A percentile compares a stretch with the other conserved stretches of the same genome.
phyloP scores from a whole-genome alignment of 2,329 filamentous ascomycete species.

The Aspergillus fumigatus region DNA sequence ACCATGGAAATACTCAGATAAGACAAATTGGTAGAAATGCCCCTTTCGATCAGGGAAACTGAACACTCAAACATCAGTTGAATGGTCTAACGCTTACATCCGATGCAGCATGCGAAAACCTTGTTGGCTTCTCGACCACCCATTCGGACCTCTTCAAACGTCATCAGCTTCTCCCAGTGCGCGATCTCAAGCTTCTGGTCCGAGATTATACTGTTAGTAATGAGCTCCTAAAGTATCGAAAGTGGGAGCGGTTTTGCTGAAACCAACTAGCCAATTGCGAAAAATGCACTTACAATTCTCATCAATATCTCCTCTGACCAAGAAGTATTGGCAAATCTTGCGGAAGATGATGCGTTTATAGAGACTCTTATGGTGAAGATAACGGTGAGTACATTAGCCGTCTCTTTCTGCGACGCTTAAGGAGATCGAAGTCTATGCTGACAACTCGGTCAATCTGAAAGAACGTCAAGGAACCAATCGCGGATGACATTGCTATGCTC shows the following conservation, averaged over 20 bases:
- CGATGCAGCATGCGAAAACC: constrained; percentile 67
- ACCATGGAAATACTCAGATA: constrained; percentile 86
- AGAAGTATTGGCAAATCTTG: constrained; percentile 68
- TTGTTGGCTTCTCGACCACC: constrained; percentile 75
- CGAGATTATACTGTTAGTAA: constrained; percentile 71
- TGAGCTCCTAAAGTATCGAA: background rate
- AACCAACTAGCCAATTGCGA: constrained; percentile 68
- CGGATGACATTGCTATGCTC: constrained; percentile 83
- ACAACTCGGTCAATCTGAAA: constrained; percentile 12
- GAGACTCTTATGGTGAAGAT: constrained; percentile 68
- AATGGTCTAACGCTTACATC: background rate
- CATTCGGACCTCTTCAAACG: constrained; percentile 80
- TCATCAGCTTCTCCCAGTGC: constrained; percentile 71
- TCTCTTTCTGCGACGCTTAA: background rate
- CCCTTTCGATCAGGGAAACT: background rate
- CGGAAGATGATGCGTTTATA: constrained; percentile 75
- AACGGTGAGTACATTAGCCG: constrained; percentile 60
- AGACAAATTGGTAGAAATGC: constrained; percentile 61
- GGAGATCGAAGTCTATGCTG: constrained; percentile 1
- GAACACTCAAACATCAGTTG: background rate
- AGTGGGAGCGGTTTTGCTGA: background rate
- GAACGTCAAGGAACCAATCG: constrained; percentile 65
- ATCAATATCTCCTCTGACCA: constrained; percentile 85
- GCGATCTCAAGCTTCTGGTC: constrained; percentile 80
- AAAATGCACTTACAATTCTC: constrained; percentile 71